phyloP scores from a whole-genome alignment of 2,329 filamentous ascomycete species.

The Ceratocystis eucalypticola region DNA sequence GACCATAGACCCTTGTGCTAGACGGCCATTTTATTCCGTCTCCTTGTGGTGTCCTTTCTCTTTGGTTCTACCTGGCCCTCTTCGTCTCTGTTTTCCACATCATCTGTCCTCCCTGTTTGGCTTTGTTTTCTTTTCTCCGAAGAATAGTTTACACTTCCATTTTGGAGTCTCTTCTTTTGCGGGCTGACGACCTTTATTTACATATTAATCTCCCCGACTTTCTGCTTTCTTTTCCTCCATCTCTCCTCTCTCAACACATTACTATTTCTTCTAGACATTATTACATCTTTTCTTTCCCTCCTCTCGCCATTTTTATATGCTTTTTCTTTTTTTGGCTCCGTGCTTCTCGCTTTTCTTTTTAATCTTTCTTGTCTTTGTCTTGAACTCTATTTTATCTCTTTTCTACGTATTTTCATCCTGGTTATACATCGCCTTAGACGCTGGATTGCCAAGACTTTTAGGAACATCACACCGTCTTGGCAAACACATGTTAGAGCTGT shows the following conservation, averaged over 20 bases:
- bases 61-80: neutral
- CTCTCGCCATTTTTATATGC: neutral
- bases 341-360: neutral
- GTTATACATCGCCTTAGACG: neutral
- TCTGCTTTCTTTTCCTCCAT: neutral
- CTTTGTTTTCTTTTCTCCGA: neutral
- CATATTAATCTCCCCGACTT: neutral
- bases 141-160: neutral
- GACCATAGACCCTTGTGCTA: neutral
- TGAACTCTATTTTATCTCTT: neutral
- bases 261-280: neutral
- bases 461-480: conserved; percentile 5
- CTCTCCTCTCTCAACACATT: neutral
- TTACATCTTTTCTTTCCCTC: neutral
- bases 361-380: neutral
- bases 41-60: neutral
- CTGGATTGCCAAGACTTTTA: conserved; percentile 4
- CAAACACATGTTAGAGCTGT: neutral
- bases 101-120: neutral
- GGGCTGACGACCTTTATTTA: neutral
- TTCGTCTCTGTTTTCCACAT: neutral
- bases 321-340: neutral
- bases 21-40: neutral
- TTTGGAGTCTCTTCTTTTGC: neutral
- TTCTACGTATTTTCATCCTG: neutral